Evolutionary conservation across 768 basidiomycete genomes (phyloP).

Genomic region (Omphalotus guepiniiformis): DNA sequence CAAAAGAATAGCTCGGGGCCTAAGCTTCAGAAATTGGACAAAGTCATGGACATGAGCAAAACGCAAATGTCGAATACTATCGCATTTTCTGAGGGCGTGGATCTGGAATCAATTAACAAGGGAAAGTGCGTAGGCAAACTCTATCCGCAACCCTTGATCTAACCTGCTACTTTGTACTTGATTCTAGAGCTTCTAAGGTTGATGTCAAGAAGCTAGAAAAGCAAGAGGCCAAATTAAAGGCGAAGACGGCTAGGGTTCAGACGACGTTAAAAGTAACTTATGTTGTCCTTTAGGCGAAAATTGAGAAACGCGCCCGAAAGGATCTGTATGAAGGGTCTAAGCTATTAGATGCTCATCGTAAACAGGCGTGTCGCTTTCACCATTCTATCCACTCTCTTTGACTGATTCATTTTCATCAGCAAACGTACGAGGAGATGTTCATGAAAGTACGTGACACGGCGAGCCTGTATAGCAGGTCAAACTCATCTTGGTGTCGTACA

Average conservation of each 20-base stretch:
- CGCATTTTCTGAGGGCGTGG: slow-evolving; percentile 76
- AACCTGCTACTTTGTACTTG: slow-evolving; percentile 9
- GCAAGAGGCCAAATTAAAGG: slow-evolving; percentile 93
- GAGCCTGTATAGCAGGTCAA: neutral
- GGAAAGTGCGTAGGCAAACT: slow-evolving; percentile 61
- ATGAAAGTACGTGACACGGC: slow-evolving; percentile 66
- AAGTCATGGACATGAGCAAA: slow-evolving; percentile 87
- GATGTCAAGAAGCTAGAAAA: slow-evolving; percentile 96
- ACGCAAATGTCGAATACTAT: slow-evolving; percentile 76
- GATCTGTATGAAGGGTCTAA: slow-evolving; percentile 97
- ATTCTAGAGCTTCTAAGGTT: slow-evolving; percentile 74
- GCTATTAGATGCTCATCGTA: slow-evolving; percentile 85
- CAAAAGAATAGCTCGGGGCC: slow-evolving; percentile 57
- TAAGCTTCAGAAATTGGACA: slow-evolving; percentile 73
- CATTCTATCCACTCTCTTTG: neutral
- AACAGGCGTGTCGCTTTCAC: slow-evolving; percentile 51
- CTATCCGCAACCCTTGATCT: neutral
- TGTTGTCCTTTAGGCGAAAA: slow-evolving; percentile 65
- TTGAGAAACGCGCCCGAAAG: slow-evolving; percentile 88
- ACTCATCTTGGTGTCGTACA: slow-evolving; percentile 19
- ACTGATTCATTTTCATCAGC: slow-evolving; percentile 39
- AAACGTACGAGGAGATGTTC: slow-evolving; percentile 98
- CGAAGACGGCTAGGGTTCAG: slow-evolving; percentile 21
- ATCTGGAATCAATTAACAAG: slow-evolving; percentile 90
- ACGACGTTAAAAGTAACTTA: slow-evolving; percentile 1